Evolutionary conservation across 2,329 filamentous ascomycete species (phyloP).

Genomic region (Exophiala mesophila): DNA sequence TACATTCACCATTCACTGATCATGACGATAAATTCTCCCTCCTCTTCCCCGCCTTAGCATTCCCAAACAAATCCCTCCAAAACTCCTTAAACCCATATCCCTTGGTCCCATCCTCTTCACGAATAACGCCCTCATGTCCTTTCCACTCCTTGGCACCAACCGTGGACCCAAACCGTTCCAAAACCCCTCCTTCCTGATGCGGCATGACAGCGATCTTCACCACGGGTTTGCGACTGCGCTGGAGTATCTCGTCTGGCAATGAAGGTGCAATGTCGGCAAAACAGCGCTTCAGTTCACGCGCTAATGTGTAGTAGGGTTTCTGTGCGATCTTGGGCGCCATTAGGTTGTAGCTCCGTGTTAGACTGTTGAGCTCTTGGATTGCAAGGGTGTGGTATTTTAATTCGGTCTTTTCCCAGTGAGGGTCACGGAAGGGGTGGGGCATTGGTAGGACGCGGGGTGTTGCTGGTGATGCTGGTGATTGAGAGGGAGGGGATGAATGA

Average conservation of each 20-base stretch:
- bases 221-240: conserved; percentile 55
- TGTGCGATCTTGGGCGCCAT: conserved; percentile 90
- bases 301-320: conserved; percentile 82
- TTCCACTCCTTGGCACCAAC: conserved; percentile 38
- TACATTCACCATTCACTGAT: too few relatives aligned
- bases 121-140: conserved; percentile 53
- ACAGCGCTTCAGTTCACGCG: conserved; percentile 74
- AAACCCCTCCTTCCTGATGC: conserved; percentile 48
- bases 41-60: background rate
- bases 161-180: conserved; percentile 55
- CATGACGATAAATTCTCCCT: too few relatives aligned
- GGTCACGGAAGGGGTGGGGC: conserved; percentile 68
- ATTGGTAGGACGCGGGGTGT: conserved; percentile 32
- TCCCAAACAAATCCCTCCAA: conserved; percentile 72
- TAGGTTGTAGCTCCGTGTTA: conserved; percentile 86
- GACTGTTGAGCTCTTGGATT: conserved; percentile 69
- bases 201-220: conserved; percentile 39
- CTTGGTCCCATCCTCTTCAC: conserved; percentile 66
- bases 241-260: conserved; percentile 66
- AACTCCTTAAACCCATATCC: conserved; percentile 81
- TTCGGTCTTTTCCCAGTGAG: conserved; percentile 69
- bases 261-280: conserved; percentile 80
- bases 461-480: conserved; percentile 5
- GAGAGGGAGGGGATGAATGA: conserved; percentile 20
- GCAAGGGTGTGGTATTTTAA: conserved; percentile 69